These are phyloP conservation scores for Calonectria pteridis DNA, from an alignment of 2,329 filamentous ascomycete genomes.

Conservation along the genomic window DNA sequence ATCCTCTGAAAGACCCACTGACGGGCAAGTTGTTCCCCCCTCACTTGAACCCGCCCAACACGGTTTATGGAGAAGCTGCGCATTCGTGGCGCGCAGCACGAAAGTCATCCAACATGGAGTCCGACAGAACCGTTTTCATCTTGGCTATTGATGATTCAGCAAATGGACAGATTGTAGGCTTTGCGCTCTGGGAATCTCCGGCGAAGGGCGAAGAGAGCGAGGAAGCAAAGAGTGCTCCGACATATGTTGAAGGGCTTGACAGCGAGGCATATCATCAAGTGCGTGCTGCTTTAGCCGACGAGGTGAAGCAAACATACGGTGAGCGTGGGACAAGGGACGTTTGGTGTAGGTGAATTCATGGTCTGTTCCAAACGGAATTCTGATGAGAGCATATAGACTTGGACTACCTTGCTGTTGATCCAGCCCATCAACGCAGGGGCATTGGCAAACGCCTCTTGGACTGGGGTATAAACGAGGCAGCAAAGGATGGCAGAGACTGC, in stretches of 20 bases:
- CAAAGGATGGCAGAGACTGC: conserved; percentile 7
- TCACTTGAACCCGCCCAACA: neutral
- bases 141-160: neutral
- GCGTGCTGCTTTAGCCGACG: neutral
- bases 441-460: conserved; percentile 11
- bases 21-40: conserved; percentile 6
- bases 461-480: conserved; percentile 13
- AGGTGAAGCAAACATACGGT: conserved; percentile 8
- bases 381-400: neutral
- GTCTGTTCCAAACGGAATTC: neutral
- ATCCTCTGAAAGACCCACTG: conserved; percentile 14
- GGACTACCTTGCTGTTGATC: conserved; percentile 22
- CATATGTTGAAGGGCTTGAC: neutral
- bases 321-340: conserved; percentile 8
- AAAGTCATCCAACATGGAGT: conserved; percentile 14
- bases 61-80: neutral
- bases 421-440: conserved; percentile 10
- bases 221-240: neutral
- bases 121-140: neutral
- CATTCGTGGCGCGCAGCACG: conserved; percentile 16
- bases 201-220: neutral
- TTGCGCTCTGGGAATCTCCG: conserved; percentile 18
- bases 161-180: conserved; percentile 10
- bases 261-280: conserved; percentile 2
- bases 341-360: conserved; percentile 11